These are phyloP conservation scores for Vitis hybrid DNA, from an alignment of 177 flowering plant genomes.

Conservation along the genomic window DNA sequence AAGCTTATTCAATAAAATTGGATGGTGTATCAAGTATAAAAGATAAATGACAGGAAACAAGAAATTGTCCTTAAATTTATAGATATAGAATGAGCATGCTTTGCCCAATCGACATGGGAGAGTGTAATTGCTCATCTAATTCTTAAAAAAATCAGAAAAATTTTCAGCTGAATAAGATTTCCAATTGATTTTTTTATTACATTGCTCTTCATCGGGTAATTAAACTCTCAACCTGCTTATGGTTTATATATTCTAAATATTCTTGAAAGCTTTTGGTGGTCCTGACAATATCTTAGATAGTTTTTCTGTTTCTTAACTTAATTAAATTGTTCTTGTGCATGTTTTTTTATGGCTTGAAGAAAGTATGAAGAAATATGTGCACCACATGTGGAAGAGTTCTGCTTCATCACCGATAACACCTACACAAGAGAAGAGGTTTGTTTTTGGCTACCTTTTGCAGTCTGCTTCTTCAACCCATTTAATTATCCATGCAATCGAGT, in stretches of 20 bases:
- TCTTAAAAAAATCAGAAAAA: too few species aligned
- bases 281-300: not conserved
- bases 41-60: not conserved
- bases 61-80: not conserved
- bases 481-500: not conserved
- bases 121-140: not conserved
- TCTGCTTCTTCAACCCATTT: not conserved
- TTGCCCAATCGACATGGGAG: not conserved
- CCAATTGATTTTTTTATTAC: too few species aligned
- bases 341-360: constrained; percentile 29
- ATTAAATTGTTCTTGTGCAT: not conserved
- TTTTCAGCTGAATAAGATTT: too few species aligned
- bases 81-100: not conserved
- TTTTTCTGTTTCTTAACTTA: not conserved
- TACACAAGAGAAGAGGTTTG: constrained; percentile 59
- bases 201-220: too few species aligned
- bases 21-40: not conserved
- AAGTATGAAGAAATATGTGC: constrained; percentile 78
- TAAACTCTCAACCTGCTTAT: too few species aligned
- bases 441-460: not conserved
- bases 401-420: constrained; percentile 72
- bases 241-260: not conserved
- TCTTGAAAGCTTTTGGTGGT: not conserved
- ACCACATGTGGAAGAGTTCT: constrained; percentile 65
- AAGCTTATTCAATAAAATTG: not conserved